Percentiles rank a stretch among this genome's conserved stretches.
Evolutionary conservation across 2,329 filamentous ascomycete genomes (phyloP).

Genomic region (Alternaria sp.): DNA sequence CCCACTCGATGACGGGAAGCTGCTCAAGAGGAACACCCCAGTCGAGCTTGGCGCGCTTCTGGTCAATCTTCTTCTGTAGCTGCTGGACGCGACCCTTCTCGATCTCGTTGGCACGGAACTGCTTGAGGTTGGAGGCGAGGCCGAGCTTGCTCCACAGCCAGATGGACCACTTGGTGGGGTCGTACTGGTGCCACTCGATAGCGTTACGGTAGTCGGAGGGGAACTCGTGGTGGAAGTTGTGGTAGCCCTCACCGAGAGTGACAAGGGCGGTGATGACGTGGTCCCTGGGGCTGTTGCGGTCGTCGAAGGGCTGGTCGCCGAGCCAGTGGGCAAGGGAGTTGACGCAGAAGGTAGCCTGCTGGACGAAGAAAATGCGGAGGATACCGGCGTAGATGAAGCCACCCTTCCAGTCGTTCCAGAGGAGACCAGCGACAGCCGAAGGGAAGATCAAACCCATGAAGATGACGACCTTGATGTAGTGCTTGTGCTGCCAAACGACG

Average conservation of each 20-base stretch:
- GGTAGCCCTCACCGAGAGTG: conserved; percentile 54
- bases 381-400: conserved; percentile 60
- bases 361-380: conserved; percentile 60
- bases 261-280: conserved; percentile 52
- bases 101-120: conserved; percentile 54
- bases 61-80: conserved; percentile 54
- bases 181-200: conserved; percentile 52
- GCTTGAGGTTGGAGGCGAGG: conserved; percentile 52
- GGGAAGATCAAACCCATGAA: conserved; percentile 58
- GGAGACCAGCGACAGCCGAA: conserved; percentile 55
- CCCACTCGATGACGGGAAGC: conserved; percentile 53
- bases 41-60: conserved; percentile 52
- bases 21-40: conserved; percentile 53
- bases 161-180: conserved; percentile 55
- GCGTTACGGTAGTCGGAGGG: conserved; percentile 54
- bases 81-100: conserved; percentile 54
- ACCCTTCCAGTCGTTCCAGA: conserved; percentile 58
- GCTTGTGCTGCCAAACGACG: conserved; percentile 58
- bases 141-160: conserved; percentile 53
- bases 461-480: conserved; percentile 57
- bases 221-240: conserved; percentile 56
- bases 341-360: conserved; percentile 62
- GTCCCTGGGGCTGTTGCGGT: conserved; percentile 53
- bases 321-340: conserved; percentile 62
- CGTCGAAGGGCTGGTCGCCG: conserved; percentile 54